Base-by-base conservation (phyloP, 1,139 yeast genomes). In the Suhomyces kunorum region DNA sequence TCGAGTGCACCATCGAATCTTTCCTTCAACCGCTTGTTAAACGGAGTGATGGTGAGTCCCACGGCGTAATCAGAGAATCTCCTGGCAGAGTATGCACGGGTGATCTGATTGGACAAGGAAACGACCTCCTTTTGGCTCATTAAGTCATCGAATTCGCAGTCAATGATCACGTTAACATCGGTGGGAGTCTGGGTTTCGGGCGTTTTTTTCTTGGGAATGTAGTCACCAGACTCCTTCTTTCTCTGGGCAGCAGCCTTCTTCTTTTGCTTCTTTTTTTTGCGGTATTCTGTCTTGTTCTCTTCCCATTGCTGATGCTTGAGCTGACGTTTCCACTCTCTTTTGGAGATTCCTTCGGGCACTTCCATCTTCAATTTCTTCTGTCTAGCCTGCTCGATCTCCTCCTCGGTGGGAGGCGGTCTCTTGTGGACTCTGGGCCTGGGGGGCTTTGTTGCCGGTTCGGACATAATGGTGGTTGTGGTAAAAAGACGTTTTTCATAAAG, bases 91-190 rank as follows among this genome's bases (percentile, higher is more conserved):
- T 92, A 90, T 43, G 89, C 76, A 44, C 97, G 71, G 8, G 92
- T 80, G 36, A 92, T 74, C 63, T 92, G 98, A 45, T 81, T 78
- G 8, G 90, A 79, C 58, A 90, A 65, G 14, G 96, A 86, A 2
- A 77, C 78, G 33, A 86, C 77, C 56, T 92, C 98, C 58, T 74
- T 82, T 28, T 81, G 85, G 37, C 74, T 79, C 98, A 92, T 92
- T 54, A 86, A 62, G 31, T 87, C 89, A 56, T 92, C 98, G 60
- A 92, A 92, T 17, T 76, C 87, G 64, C 98, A 92, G 63, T 92
- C 98, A 49, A 92, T 60, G 14, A 89, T 66, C 26, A 90, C 73
- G 5, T 66, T 66, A 30, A 78, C 73, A 0, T 74, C 77, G 4
- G 81, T 72, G 8, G 63, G 60, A 2, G 43, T 53, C 51, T 80